Percentiles rank a stretch among this genome's conserved stretches.
Conservation (phyloP, 202 grass and related monocot genomes). For the Cymbopogon flexuosus region DNA sequence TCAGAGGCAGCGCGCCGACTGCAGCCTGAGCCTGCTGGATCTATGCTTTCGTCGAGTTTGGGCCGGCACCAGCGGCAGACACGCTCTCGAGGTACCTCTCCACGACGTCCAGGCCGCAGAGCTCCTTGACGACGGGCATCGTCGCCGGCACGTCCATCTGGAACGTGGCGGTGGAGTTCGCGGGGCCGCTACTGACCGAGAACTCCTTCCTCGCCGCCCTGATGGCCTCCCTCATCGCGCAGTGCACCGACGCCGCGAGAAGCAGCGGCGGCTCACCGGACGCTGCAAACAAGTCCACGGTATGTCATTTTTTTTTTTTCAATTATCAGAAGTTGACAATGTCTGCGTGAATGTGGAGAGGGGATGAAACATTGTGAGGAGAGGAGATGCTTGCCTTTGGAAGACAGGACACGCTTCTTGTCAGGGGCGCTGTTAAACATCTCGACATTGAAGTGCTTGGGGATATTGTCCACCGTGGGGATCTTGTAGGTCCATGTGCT, state of each 20-base stretch:
- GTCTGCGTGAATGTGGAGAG: background rate
- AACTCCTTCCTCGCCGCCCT: slow-evolving; percentile 63
- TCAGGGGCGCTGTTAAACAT: slow-evolving; percentile 65
- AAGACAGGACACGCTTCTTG: slow-evolving; percentile 65
- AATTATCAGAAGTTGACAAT: background rate
- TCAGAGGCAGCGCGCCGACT: background rate
- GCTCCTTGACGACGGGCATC: slow-evolving; percentile 79
- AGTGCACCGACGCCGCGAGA: slow-evolving; percentile 80
- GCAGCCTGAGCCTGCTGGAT: background rate
- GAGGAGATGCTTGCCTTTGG: slow-evolving; percentile 46
- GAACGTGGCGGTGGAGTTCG: slow-evolving; percentile 41
- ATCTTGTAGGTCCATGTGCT: slow-evolving; percentile 96
- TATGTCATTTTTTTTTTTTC: background rate
- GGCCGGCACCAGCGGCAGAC: background rate
- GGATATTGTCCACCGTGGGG: slow-evolving; percentile 86
- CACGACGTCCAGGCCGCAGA: slow-evolving; percentile 76
- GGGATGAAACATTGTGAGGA: background rate
- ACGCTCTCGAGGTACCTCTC: slow-evolving; percentile 71
- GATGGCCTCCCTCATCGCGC: slow-evolving; percentile 84
- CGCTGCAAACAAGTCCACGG: slow-evolving; percentile 35
- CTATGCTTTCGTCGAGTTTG: slow-evolving; percentile 25
- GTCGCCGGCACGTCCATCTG: slow-evolving; percentile 83
- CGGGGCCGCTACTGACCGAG: background rate
- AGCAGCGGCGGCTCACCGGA: slow-evolving; percentile 86
- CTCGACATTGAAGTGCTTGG: slow-evolving; percentile 78